phyloP scores from a whole-genome alignment of 139 green algal species.

The Desmodesmus armatus region DNA sequence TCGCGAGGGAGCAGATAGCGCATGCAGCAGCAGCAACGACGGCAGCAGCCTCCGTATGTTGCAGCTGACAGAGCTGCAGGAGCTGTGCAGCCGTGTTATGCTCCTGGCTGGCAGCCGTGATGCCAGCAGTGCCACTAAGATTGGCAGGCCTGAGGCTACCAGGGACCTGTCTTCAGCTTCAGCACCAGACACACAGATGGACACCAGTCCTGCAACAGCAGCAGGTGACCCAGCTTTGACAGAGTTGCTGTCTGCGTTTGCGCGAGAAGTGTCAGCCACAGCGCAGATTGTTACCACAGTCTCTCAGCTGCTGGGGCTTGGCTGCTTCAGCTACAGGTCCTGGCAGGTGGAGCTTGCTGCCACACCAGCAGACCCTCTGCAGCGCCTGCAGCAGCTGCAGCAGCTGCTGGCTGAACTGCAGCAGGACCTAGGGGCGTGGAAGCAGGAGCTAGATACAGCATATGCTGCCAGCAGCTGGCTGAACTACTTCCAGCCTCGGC shows the following conservation, averaged over 20 bases:
- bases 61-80: background rate
- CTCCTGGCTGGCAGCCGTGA: slow-evolving; percentile 1
- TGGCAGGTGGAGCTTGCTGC: background rate
- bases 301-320: background rate
- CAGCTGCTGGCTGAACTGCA: background rate
- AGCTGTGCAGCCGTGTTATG: slow-evolving; percentile 8
- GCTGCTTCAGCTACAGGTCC: slow-evolving; percentile 5
- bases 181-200: background rate
- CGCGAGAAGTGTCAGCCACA: background rate
- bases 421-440: background rate
- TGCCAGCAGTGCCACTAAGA: background rate
- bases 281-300: background rate
- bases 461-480: background rate
- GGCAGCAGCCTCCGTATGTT: background rate
- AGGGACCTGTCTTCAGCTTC: background rate
- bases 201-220: background rate
- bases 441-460: background rate
- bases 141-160: background rate
- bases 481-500: slow-evolving; percentile 16
- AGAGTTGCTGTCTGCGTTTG: background rate
- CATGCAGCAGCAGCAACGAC: background rate
- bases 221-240: background rate
- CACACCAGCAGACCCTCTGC: background rate
- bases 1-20: too few species aligned
- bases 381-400: background rate